Conservation (phyloP, 2,329 filamentous ascomycete species). For the Colletotrichum coccodes region DNA sequence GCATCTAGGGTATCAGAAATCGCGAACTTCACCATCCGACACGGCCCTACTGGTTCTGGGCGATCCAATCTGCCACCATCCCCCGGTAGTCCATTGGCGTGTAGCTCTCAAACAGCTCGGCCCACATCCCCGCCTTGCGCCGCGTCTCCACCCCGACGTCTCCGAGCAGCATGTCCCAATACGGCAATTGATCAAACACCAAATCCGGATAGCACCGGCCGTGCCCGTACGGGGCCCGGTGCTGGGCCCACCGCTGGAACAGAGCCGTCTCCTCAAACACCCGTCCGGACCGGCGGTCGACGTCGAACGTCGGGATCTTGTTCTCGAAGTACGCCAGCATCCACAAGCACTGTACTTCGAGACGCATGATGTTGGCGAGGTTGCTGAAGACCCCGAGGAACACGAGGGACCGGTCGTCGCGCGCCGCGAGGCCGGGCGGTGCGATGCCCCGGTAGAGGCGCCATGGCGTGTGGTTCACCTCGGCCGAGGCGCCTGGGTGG, state of each 20-base stretch:
- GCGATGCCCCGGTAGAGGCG: slow-evolving; percentile 41
- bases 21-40: neutral
- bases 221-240: slow-evolving; percentile 62
- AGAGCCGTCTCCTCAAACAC: slow-evolving; percentile 53
- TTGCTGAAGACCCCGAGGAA: slow-evolving; percentile 59
- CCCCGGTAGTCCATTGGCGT: slow-evolving; percentile 55
- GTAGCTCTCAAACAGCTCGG: slow-evolving; percentile 56
- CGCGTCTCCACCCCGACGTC: slow-evolving; percentile 60
- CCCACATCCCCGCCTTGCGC: slow-evolving; percentile 47
- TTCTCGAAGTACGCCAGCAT: slow-evolving; percentile 65
- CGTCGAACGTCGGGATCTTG: slow-evolving; percentile 44
- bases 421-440: slow-evolving; percentile 40
- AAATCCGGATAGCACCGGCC: slow-evolving; percentile 62
- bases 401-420: slow-evolving; percentile 53
- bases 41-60: slow-evolving; percentile 10
- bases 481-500: slow-evolving; percentile 30
- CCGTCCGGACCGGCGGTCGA: slow-evolving; percentile 4
- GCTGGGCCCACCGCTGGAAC: slow-evolving; percentile 61
- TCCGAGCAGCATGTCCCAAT: slow-evolving; percentile 63
- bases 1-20: neutral
- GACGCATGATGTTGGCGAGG: slow-evolving; percentile 53
- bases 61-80: slow-evolving; percentile 53
- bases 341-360: slow-evolving; percentile 63
- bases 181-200: slow-evolving; percentile 69
- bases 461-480: slow-evolving; percentile 36